Evolutionary conservation across 2,329 filamentous ascomycete species (phyloP).

Genomic region (Diaporthe helianthi): DNA sequence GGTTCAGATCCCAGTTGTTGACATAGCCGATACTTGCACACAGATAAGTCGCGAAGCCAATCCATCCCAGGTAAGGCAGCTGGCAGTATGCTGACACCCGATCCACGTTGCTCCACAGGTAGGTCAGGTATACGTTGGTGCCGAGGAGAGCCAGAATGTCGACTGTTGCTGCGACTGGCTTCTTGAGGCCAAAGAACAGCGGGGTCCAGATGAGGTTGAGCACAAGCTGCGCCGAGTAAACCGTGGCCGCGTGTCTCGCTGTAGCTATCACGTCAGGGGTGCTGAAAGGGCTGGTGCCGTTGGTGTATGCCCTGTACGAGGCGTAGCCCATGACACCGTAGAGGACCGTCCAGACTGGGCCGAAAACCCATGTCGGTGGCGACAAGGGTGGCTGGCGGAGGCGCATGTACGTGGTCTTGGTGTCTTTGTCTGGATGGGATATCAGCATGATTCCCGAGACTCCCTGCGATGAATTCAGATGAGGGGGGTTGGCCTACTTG

Average conservation of each 20-base stretch:
- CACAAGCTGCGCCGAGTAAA: conserved; percentile 86
- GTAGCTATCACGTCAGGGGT: conserved; percentile 60
- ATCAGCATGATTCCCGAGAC: background rate
- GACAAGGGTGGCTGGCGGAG: conserved; percentile 73
- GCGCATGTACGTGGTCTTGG: conserved; percentile 67
- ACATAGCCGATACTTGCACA: conserved; percentile 72
- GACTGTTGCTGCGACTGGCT: conserved; percentile 74
- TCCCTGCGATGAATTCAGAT: conserved; percentile 1
- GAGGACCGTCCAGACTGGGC: conserved; percentile 69
- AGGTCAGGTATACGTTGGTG: conserved; percentile 75
- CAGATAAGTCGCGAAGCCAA: conserved; percentile 86
- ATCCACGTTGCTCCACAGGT: conserved; percentile 79
- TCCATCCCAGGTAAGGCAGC: conserved; percentile 86
- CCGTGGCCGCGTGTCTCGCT: conserved; percentile 73
- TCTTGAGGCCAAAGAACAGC: conserved; percentile 82
- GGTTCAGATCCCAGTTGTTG: conserved; percentile 70
- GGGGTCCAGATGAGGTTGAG: conserved; percentile 93
- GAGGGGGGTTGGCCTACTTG: conserved; percentile 57
- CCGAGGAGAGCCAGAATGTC: conserved; percentile 79
- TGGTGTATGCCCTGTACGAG: conserved; percentile 76
- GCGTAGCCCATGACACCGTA: conserved; percentile 88
- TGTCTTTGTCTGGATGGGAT: conserved; percentile 43
- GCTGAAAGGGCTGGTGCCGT: conserved; percentile 64
- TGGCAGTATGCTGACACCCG: conserved; percentile 75
- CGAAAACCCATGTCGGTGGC: conserved; percentile 68